Evolutionary conservation across 768 basidiomycete genomes (phyloP).

Genomic region (Suillus decipiens): DNA sequence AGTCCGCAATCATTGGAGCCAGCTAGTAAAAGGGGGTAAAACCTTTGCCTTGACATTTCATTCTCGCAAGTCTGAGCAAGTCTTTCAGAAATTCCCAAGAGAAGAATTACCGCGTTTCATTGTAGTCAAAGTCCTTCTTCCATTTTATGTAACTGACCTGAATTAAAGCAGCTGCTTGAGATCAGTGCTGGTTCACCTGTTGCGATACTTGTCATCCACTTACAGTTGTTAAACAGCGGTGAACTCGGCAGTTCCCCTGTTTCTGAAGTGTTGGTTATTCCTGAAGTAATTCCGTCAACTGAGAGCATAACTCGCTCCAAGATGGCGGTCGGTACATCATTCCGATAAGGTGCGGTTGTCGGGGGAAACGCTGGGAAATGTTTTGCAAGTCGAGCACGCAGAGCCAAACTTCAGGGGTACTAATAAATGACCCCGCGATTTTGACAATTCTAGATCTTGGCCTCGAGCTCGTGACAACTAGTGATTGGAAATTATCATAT

Average conservation of each 20-base stretch:
- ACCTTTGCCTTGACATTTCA: background rate
- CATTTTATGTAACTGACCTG: background rate
- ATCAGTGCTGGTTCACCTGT: background rate
- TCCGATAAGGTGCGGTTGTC: background rate
- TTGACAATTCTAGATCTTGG: background rate
- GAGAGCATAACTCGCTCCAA: background rate
- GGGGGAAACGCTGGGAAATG: background rate
- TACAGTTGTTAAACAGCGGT: background rate
- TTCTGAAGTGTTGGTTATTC: conserved; percentile 1
- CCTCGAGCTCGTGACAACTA: background rate
- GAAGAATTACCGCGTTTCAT: background rate
- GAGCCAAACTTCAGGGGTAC: background rate
- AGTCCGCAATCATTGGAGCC: background rate
- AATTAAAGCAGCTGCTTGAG: background rate
- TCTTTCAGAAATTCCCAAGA: background rate
- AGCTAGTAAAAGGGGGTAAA: background rate
- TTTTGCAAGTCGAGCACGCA: background rate
- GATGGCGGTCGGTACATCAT: conserved; percentile 2
- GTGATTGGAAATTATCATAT: background rate
- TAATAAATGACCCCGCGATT: conserved; percentile 3
- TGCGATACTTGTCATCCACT: background rate
- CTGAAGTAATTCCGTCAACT: background rate
- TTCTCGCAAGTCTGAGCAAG: background rate
- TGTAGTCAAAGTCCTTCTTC: background rate
- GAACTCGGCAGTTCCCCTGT: background rate